A percentile compares a stretch with the other conserved stretches of the same genome.
Evolutionary conservation across 441 rosid species (phyloP).

Genomic region (Croton setiger): DNA sequence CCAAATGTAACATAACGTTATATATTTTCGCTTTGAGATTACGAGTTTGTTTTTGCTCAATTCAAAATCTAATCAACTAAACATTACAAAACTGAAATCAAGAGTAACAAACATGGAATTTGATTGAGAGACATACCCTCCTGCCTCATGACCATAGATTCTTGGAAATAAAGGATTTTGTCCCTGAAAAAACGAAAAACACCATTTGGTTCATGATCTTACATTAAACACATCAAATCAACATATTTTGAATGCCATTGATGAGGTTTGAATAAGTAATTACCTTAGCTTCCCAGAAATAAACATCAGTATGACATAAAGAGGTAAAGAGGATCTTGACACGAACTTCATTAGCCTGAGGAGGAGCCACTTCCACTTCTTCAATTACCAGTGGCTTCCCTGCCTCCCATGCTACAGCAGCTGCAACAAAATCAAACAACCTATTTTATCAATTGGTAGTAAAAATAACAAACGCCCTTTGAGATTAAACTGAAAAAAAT

Average conservation of each 20-base stretch:
- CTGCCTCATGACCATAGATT: slow-evolving; percentile 47
- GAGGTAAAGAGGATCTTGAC: slow-evolving; percentile 43
- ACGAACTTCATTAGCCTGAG: slow-evolving; percentile 44
- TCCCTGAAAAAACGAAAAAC: slow-evolving; percentile 26
- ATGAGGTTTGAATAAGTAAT: neutral
- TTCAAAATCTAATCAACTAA: too few relatives aligned
- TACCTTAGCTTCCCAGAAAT: slow-evolving; percentile 63
- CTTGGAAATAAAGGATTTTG: slow-evolving; percentile 48
- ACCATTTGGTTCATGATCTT: neutral
- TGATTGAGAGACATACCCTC: slow-evolving; percentile 29
- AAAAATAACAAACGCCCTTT: too few relatives aligned
- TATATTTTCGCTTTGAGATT: too few relatives aligned
- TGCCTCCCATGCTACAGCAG: slow-evolving; percentile 82
- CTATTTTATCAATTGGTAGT: neutral
- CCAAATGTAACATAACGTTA: too few relatives aligned
- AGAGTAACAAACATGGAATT: neutral
- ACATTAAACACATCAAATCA: neutral
- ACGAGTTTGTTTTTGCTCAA: too few relatives aligned
- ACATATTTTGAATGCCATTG: neutral
- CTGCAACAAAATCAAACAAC: slow-evolving; percentile 20
- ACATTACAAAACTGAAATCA: neutral
- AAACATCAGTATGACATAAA: slow-evolving; percentile 46
- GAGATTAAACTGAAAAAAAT: too few relatives aligned
- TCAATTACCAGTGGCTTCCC: slow-evolving; percentile 72
- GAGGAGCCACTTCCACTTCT: slow-evolving; percentile 50